Conservation (phyloP, 2,329 filamentous ascomycete genomes). For the Polychaeton citri region DNA sequence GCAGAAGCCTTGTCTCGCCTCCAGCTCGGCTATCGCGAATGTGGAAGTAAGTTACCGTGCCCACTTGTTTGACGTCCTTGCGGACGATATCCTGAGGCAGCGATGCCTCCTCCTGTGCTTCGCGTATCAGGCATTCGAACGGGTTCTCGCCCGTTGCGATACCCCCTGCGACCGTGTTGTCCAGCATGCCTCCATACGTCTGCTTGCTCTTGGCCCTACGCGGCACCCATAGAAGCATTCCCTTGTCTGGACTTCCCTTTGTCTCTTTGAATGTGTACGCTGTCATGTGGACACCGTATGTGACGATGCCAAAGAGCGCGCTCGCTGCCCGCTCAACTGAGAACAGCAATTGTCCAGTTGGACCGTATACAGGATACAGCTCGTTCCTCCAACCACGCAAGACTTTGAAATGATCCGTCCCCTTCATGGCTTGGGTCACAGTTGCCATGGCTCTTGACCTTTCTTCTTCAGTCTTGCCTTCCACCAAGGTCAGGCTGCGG, state of each 20-base stretch:
- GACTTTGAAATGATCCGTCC: conserved; percentile 58
- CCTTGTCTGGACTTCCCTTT: conserved; percentile 25
- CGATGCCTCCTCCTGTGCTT: conserved; percentile 80
- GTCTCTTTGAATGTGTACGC: conserved; percentile 45
- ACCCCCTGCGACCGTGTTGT: conserved; percentile 85
- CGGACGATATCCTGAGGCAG: conserved; percentile 59
- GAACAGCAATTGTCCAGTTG: conserved; percentile 48
- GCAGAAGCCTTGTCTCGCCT: conserved; percentile 68
- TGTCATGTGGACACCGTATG: conserved; percentile 69
- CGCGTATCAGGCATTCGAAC: conserved; percentile 70
- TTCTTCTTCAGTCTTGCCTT: conserved; percentile 44
- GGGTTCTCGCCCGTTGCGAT: conserved; percentile 69
- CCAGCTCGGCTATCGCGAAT: conserved; percentile 62
- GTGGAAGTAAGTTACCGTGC: conserved; percentile 74
- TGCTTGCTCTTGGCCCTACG: conserved; percentile 63
- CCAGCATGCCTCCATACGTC: conserved; percentile 82
- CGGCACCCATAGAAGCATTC: conserved; percentile 71
- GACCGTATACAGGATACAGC: conserved; percentile 61
- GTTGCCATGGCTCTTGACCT: conserved; percentile 45
- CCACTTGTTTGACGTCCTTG: conserved; percentile 42
- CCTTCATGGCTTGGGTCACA: conserved; percentile 54
- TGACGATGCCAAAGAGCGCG: conserved; percentile 60
- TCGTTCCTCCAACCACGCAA: conserved; percentile 72
- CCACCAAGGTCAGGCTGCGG: conserved; percentile 48
- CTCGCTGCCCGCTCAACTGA: conserved; percentile 65